Evolutionary conservation across 352 stramenopile genomes (phyloP).

Genomic region (Globisporangium spiculum): DNA sequence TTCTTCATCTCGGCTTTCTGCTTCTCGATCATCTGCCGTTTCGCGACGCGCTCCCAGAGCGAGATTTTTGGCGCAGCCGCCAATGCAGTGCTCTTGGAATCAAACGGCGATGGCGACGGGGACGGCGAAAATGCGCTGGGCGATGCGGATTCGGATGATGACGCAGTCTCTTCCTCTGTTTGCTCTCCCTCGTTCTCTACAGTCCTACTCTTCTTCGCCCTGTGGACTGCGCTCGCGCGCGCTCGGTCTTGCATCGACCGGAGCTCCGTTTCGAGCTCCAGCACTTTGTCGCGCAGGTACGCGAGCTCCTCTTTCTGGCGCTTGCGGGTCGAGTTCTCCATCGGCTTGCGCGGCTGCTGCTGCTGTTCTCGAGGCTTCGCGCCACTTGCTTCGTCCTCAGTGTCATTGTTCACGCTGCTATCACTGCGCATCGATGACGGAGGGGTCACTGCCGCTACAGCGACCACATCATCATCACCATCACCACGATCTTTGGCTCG

Average conservation of each 20-base stretch:
- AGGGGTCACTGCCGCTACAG: background rate
- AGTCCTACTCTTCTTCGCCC: background rate
- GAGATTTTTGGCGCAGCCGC: constrained; percentile 1
- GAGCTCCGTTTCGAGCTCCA: constrained; percentile 39
- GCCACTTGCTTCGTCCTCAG: background rate
- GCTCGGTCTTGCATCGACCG: constrained; percentile 6
- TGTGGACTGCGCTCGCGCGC: background rate
- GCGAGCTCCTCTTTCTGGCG: constrained; percentile 53
- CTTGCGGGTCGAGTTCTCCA: constrained; percentile 52
- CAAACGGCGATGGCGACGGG: background rate
- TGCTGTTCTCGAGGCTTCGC: background rate
- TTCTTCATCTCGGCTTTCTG: constrained; percentile 30
- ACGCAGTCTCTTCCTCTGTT: constrained; percentile 1
- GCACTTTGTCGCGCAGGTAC: constrained; percentile 46
- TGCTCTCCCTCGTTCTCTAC: background rate
- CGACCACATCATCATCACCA: background rate
- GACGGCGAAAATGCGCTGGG: constrained; percentile 3
- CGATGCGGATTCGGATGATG: background rate
- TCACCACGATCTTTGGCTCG: background rate
- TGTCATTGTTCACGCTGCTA: background rate
- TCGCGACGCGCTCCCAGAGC: constrained; percentile 32
- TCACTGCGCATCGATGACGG: background rate
- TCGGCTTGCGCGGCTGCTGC: constrained; percentile 18
- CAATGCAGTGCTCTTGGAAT: background rate
- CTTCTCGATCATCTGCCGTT: constrained; percentile 23